phyloP scores from a whole-genome alignment of 116 monocot species.

The Dioscorea cayenensis region DNA sequence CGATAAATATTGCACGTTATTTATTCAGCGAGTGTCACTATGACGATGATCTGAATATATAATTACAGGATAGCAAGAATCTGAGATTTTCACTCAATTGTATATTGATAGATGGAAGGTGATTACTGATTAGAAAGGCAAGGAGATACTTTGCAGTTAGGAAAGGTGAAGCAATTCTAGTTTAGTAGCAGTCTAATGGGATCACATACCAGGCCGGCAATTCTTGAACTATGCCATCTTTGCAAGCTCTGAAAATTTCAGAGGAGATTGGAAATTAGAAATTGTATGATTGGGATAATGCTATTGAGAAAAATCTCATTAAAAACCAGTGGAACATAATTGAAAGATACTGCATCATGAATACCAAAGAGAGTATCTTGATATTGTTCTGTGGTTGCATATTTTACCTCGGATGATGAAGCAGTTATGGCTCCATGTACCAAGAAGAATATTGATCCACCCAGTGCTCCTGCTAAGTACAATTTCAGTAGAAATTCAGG shows the following conservation, averaged over 20 bases:
- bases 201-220: slow-evolving; percentile 43
- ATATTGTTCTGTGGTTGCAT: background rate
- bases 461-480: slow-evolving; percentile 75
- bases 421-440: slow-evolving; percentile 30
- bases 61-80: no score
- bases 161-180: background rate
- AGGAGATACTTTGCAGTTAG: no score
- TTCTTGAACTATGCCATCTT: slow-evolving; percentile 38
- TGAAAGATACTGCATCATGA: background rate
- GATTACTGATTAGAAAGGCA: no score
- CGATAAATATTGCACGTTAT: background rate
- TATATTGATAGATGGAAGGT: no score
- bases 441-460: slow-evolving; percentile 77
- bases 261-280: slow-evolving; percentile 2
- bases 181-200: background rate
- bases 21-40: no score
- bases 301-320: background rate
- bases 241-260: slow-evolving; percentile 45
- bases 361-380: no score
- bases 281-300: background rate
- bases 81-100: no score
- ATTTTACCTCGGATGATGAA: slow-evolving; percentile 42
- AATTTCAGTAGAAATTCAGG: slow-evolving; percentile 70
- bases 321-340: background rate
- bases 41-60: no score